Evolutionary conservation across 345 rosid genomes (phyloP).

Genomic region (Clarkia xantiana): DNA sequence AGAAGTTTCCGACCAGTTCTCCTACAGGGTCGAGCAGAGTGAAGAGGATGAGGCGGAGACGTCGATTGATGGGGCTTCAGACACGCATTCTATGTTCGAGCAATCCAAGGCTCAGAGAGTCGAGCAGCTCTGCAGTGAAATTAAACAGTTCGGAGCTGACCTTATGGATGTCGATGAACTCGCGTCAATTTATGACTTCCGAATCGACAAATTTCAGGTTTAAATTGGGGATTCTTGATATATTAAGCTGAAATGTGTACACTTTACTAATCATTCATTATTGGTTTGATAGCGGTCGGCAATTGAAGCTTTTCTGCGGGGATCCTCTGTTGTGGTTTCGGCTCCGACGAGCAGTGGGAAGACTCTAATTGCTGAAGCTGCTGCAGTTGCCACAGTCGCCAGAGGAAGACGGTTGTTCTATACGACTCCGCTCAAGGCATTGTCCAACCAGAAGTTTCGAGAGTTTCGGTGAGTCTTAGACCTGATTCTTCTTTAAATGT

Average conservation of each 20-base stretch:
- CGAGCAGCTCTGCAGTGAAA: slow-evolving; percentile 56
- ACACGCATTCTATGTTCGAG: slow-evolving; percentile 15
- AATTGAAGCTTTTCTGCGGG: slow-evolving; percentile 62
- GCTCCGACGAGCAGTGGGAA: slow-evolving; percentile 96
- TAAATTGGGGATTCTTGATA: background rate
- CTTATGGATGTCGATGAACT: slow-evolving; percentile 71
- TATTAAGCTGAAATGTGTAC: background rate
- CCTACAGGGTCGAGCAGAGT: slow-evolving; percentile 23
- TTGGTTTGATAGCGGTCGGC: slow-evolving; percentile 45
- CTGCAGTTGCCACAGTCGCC: slow-evolving; percentile 80
- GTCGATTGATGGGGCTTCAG: slow-evolving; percentile 14
- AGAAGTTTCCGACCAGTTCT: slow-evolving; percentile 18
- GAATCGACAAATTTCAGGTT: slow-evolving; percentile 94
- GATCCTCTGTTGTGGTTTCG: slow-evolving; percentile 86
- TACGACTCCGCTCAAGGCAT: slow-evolving; percentile 93
- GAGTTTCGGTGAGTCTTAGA: slow-evolving; percentile 53
- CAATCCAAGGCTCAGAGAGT: slow-evolving; percentile 58
- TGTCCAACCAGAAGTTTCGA: slow-evolving; percentile 93
- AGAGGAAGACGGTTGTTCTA: slow-evolving; percentile 70
- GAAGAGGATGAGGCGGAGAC: slow-evolving; percentile 45
- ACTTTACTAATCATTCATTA: background rate
- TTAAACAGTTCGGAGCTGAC: slow-evolving; percentile 51
- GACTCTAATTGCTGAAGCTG: slow-evolving; percentile 95
- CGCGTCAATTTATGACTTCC: slow-evolving; percentile 63
- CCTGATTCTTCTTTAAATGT: background rate